A percentile compares a stretch with the other conserved stretches of the same genome.
phyloP scores from a whole-genome alignment of 768 basidiomycete species.

The Leccinellum albellum region DNA sequence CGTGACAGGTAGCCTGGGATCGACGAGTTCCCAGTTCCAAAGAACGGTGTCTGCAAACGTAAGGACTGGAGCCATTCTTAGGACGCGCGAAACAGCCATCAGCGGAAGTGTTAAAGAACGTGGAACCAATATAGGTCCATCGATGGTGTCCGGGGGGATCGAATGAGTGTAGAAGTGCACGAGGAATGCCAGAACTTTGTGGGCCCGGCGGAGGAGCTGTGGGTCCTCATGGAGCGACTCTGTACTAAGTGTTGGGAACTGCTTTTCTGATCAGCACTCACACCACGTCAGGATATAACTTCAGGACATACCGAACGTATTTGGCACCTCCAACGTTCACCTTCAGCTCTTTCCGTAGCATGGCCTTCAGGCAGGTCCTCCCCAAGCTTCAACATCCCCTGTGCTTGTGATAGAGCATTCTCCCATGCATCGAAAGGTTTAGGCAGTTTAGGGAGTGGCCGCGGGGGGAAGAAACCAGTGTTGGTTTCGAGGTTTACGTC shows the following conservation, averaged over 20 bases:
- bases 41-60: conserved; percentile 96
- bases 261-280: conserved; percentile 12
- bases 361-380: conserved; percentile 51
- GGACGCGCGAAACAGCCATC: conserved; percentile 63
- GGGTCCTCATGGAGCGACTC: conserved; percentile 49
- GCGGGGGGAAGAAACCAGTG: conserved; percentile 83
- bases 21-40: conserved; percentile 78
- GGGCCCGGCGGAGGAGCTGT: conserved; percentile 74
- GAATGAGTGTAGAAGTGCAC: conserved; percentile 90
- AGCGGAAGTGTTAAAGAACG: conserved; percentile 75
- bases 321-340: conserved; percentile 65
- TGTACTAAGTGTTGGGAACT: conserved; percentile 74
- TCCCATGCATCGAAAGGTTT: conserved; percentile 68
- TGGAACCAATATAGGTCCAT: conserved; percentile 58
- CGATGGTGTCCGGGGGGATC: conserved; percentile 41
- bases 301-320: conserved; percentile 56
- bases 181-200: conserved; percentile 86
- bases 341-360: conserved; percentile 44
- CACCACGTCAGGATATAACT: conserved; percentile 2
- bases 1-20: conserved; percentile 56
- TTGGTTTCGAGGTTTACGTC: conserved; percentile 44
- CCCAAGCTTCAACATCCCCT: conserved; percentile 51
- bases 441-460: conserved; percentile 55
- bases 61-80: conserved; percentile 89
- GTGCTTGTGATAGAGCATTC: conserved; percentile 52